phyloP scores from a whole-genome alignment of 148 eudicot species.

The Chenopodium formosanum region DNA sequence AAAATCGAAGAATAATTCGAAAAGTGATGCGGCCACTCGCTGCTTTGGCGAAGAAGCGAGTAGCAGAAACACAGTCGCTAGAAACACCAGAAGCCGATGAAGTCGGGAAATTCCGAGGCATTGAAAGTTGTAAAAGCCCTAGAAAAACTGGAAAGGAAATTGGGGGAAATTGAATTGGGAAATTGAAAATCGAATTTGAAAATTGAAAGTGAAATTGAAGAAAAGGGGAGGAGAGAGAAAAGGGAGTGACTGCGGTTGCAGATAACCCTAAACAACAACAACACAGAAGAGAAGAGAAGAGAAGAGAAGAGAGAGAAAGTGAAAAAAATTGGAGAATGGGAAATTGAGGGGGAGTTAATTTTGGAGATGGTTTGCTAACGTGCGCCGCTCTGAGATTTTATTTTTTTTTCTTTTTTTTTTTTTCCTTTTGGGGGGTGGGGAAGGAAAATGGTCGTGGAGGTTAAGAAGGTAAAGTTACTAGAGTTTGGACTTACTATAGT shows the following conservation, averaged over 20 bases:
- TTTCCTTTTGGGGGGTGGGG: too few relatives aligned
- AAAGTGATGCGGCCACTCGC: conserved; percentile 7
- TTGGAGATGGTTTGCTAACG: neutral
- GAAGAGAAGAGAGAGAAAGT: neutral
- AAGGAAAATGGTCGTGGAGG: neutral
- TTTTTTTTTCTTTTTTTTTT: neutral
- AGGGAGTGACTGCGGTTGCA: conserved; percentile 31
- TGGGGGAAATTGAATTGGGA: neutral
- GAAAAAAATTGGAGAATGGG: conserved; percentile 1
- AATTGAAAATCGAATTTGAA: neutral
- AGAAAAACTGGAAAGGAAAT: too few relatives aligned
- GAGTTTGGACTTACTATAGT: too few relatives aligned
- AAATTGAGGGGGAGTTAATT: neutral
- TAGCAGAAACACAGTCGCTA: conserved; percentile 11
- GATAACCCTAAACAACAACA: conserved; percentile 37
- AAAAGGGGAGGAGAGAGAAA: neutral
- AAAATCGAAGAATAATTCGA: neutral
- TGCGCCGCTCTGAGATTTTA: neutral
- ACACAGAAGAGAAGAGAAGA: neutral
- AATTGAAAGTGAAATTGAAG: neutral
- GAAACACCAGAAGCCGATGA: conserved; percentile 23
- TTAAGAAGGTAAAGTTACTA: too few relatives aligned
- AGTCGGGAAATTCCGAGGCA: conserved; percentile 32
- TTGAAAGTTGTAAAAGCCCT: conserved; percentile 32
- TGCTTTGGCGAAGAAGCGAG: neutral